Evolutionary conservation across 2,329 filamentous ascomycete genomes (phyloP), one percentile per base, ranked within the genome.

Genomic region (Xylaria polymorpha): DNA sequence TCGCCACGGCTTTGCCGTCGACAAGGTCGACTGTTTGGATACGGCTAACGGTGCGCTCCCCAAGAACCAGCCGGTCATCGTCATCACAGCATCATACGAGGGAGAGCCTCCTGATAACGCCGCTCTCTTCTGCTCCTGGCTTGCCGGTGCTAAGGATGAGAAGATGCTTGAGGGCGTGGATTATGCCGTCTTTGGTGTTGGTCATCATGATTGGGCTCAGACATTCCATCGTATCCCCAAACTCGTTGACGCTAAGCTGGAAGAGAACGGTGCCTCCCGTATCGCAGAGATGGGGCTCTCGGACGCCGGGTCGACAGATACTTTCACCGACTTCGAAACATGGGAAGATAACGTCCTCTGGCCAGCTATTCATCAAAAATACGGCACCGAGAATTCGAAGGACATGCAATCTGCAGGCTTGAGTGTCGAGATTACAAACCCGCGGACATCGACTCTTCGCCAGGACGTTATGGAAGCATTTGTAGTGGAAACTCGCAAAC

Each of bases 61-160:
- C 0, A 87, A 83, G 59, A 83, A 87, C 32, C 83, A 86, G 7
- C 91, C 91, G 0, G 84, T 92, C 0, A 81, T 93, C 29, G 84
- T 94, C 58, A 85, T 94, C 70, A 90, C 89, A 0, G 86, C 92
- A 0, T 90, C 88, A 0, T 94, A 94, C 73, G 92, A 94, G 74
- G 92, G 92, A 0, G 85, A 92, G 64, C 90, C 92, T 0, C 88
- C 91, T 0, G 90, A 93, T 69, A 94, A 94, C 70, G 92, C 92
- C 0, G 84, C 82, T 0, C 85, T 88, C 58, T 94, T 94, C 74
- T 85, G 90, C 29, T 81, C 85, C 20, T 94, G 92, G 92, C 78
- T 94, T 6, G 83, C 88, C 71, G 81, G 75, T 14, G 80, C 87
- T 12, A 81, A 85, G 64, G 83, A 80, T 9, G 70, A 79, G 3